A percentile compares a stretch with the other conserved stretches of the same genome.
Conservation (phyloP, 331 rosid genomes). For the Prunus yedoensis region DNA sequence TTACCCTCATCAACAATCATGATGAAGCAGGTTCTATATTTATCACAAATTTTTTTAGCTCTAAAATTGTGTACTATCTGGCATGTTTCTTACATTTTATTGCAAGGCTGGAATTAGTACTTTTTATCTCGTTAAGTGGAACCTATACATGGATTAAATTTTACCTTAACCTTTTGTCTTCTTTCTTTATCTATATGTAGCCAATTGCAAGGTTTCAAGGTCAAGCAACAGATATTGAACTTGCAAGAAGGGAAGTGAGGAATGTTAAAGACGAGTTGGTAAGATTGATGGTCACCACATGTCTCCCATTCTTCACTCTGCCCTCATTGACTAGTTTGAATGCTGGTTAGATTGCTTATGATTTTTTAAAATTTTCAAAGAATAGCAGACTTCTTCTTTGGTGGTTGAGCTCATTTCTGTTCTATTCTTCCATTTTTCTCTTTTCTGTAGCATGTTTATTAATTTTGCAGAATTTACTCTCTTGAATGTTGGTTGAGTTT, state of each 20-base stretch:
- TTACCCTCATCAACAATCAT: constrained; percentile 93
- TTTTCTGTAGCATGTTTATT: background rate
- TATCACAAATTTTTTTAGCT: constrained; percentile 4
- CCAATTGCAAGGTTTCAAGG: constrained; percentile 96
- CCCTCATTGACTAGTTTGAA: background rate
- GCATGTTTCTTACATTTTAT: background rate
- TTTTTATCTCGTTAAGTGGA: constrained; percentile 1
- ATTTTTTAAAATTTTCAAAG: background rate
- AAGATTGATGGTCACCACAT: constrained; percentile 28
- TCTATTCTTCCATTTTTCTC: background rate
- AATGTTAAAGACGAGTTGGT: constrained; percentile 80
- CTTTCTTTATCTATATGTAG: constrained; percentile 45
- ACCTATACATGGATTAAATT: background rate
- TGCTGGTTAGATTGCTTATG: background rate
- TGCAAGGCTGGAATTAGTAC: background rate
- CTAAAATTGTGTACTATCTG: background rate
- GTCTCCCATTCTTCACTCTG: background rate
- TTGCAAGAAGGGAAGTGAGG: constrained; percentile 76
- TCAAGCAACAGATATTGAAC: constrained; percentile 81
- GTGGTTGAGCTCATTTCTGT: background rate
- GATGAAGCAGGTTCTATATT: constrained; percentile 76
- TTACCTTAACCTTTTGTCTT: background rate
- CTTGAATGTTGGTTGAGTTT: background rate
- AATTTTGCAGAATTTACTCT: background rate
- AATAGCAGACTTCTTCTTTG: background rate